Evolutionary conservation across 2,329 filamentous ascomycete species (phyloP), one percentile per base, ranked within the genome.

Genomic region (Trichothecium roseum): DNA sequence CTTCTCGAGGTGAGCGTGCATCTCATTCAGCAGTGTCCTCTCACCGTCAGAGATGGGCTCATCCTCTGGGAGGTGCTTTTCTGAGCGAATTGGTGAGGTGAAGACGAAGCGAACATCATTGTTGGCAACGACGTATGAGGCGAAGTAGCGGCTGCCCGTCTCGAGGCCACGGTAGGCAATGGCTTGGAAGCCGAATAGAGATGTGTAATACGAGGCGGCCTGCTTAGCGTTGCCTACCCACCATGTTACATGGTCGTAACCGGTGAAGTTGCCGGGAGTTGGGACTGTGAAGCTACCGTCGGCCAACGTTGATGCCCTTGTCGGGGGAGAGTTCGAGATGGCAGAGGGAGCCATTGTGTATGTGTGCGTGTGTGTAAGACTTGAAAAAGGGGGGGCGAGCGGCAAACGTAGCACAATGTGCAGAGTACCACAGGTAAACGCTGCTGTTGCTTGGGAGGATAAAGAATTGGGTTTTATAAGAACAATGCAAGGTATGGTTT

Each of bases 161-260:
- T 95, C 88, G 5, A 95, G 77, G 5, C 88, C 89, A 28, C 74
- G 74, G 60, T 94, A 94, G 42, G 89, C 89, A 38, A 94, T 61
- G 15, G 74, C 75, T 50, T 74, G 68, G 66, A 95, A 94, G 37
- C 86, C 88, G 66, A 95, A 87, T 45, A 87, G 82, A 9, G 76
- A 80, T 46, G 81, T 80, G 63, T 94, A 95, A 64, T 85, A 95
- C 12, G 81, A 74, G 28, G 88, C 88, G 3, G 87, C 85, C 66
- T 95, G 88, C 64, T 95, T 95, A 49, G 89, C 88, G 55, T 96
- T 96, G 54, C 88, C 87, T 20, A 95, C 89, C 66, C 86, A 94
- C 88, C 88, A 95, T 47, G 86, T 88, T 38, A 94, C 75, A 60
- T 94, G 84, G 62, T 94, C 85, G 57, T 94, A 95, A 53, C 85